Base-by-base conservation (phyloP, 768 basidiomycete genomes). In the Cyclocybe aegerita region DNA sequence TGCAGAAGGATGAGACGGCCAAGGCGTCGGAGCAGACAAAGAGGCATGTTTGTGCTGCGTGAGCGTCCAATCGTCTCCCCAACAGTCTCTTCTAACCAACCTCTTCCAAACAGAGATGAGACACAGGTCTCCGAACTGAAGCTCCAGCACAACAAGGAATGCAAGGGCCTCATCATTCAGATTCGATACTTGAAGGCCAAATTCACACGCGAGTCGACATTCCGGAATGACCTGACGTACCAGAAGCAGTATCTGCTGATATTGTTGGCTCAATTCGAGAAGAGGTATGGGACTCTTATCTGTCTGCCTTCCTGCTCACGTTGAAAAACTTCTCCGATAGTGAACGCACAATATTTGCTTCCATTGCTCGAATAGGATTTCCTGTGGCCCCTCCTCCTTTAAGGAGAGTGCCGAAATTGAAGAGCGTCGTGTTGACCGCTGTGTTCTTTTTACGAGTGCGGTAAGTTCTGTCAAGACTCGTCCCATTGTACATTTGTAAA, bases 111-210 rank as follows among this genome's bases (percentile, higher is more conserved):
- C 49, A 86, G 85, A 14, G 81, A 88, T 52, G 75, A 78, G 4
- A 61, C 58, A 11, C 79, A 84, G 60, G 55, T 91, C 4, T 72
- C 74, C 2, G 70, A 72, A 9, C 60, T 90, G 55, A 84, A 78
- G 56, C 58, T 70, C 2, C 85, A 83, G 65, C 91, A 93, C 63
- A 90, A 88, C 55, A 81, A 83, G 54, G 93, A 98, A 64, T 88
- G 89, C 73, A 94, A 93, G 63, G 92, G 93, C 7, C 73, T 98
- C 14, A 84, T 98, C 43, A 82, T 91, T 7, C 93, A 97, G 66
- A 93, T 97, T 51, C 80, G 78, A 37, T 98, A 97, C 68, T 76
- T 98, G 58, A 96, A 98, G 66, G 88, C 89, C 48, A 93, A 92
- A 63, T 95, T 86, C 67, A 88, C 82, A 2, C 80, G 96, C 17